Base-by-base conservation (phyloP, 345 rosid species). In the Syzygium jambos region DNA sequence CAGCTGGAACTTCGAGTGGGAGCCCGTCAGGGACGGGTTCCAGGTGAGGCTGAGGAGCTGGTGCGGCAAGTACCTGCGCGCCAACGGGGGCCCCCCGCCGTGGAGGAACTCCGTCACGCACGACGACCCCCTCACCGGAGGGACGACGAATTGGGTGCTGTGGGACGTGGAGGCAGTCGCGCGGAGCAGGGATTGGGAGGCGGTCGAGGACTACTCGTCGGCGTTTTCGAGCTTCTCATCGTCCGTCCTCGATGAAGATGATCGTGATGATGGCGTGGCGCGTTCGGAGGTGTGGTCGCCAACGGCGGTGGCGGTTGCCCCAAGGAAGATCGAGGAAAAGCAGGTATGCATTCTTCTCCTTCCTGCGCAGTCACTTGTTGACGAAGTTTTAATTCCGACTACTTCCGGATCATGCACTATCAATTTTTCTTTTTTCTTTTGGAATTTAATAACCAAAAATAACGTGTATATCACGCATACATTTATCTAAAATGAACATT, bases 1-100 rank as follows among this genome's bases (percentile, higher is more conserved):
- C 55, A 95, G 95, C 85, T 95, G 95, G 93, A 92, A 90, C 29
- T 87, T 94, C 12, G 94, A 98, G 90, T 98, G 99, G 99, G 95
- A 94, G 86, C 97, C 98, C 51, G 85, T 91, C 46, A 85, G 95
- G 41, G 98, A 98, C 87, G 99, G 94, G 46, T 56, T 59, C 84
- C 91, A 86, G 90, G 90, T 91, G 73, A 90, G 85, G 89, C 90
- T 93, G 43, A 89, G 34, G 91, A 91, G 92, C 59, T 89, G 92
- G 52, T 90, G 90, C 82, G 93, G 93, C 38, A 89, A 91, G 91
- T 90, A 59, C 86, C 88, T 93, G 78, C 85, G 94, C 84, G 94
- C 93, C n/a, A 93, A 93, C 29, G 92, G 94, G 16, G 94, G 94
- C 22, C 52, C 90, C 29, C 94, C 94, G 22, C 94, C 94, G n/a